A percentile compares a stretch with the other conserved stretches of the same genome.
phyloP scores from a whole-genome alignment of 192 early-diverging fungal genomes.

The Linnemannia hyalina region DNA sequence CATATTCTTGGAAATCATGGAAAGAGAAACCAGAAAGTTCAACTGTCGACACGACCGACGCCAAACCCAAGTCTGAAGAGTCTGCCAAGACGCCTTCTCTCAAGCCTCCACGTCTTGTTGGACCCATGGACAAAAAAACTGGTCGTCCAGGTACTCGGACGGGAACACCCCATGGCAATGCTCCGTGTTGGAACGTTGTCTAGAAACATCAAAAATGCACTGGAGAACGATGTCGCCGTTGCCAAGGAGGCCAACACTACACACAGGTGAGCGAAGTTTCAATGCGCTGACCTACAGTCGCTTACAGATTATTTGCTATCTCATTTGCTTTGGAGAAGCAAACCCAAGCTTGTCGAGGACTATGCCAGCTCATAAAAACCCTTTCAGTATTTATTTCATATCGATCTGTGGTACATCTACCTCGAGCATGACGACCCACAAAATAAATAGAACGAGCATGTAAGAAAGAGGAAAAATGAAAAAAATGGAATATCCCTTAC shows the following conservation, averaged over 20 bases:
- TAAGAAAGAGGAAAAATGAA: neutral
- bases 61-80: neutral
- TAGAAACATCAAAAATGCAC: neutral
- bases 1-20: neutral
- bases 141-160: neutral
- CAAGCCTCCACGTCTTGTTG: neutral
- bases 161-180: neutral
- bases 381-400: too few species aligned
- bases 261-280: too few species aligned
- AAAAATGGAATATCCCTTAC: slow-evolving; percentile 36
- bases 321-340: too few species aligned
- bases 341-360: too few species aligned
- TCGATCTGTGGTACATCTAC: too few species aligned
- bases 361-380: too few species aligned
- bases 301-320: too few species aligned
- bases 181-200: neutral
- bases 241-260: neutral
- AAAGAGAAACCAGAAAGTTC: neutral
- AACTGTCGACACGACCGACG: neutral
- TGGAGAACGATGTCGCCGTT: neutral
- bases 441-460: too few species aligned
- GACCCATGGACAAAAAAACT: neutral
- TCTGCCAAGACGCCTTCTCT: neutral
- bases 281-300: too few species aligned
- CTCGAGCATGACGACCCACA: too few species aligned